Percentiles rank a stretch among this genome's conserved stretches.
These are phyloP conservation scores for Hymenoscyphus fraxineus DNA, from an alignment of 2,329 filamentous ascomycete species.

Conservation along the genomic window DNA sequence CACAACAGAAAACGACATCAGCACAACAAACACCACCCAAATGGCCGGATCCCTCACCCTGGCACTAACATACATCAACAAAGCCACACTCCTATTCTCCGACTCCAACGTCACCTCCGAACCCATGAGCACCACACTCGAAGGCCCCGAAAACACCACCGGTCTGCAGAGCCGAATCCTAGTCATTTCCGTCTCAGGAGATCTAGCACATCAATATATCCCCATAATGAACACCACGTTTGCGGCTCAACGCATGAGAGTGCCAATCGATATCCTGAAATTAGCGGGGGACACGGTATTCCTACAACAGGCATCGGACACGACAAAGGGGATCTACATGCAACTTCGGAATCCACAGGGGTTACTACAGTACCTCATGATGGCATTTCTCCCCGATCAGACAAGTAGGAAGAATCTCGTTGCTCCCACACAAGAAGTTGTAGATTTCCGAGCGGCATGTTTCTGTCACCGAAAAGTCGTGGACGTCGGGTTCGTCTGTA, in stretches of 20 bases:
- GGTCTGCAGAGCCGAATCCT: constrained; percentile 78
- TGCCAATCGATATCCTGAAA: constrained; percentile 90
- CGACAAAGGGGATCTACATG: constrained; percentile 68
- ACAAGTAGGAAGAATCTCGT: constrained; percentile 63
- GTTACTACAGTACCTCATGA: constrained; percentile 89
- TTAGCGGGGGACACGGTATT: constrained; percentile 84
- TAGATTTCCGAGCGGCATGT: constrained; percentile 97
- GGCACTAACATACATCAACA: constrained; percentile 87
- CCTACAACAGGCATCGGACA: constrained; percentile 82
- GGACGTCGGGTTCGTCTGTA: constrained; percentile 92
- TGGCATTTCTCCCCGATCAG: constrained; percentile 78
- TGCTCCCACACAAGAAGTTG: constrained; percentile 74
- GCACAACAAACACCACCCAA: constrained; percentile 71
- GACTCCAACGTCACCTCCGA: constrained; percentile 35
- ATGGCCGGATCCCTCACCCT: constrained; percentile 88
- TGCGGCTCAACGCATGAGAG: constrained; percentile 80
- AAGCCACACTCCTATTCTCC: constrained; percentile 43
- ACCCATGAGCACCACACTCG: constrained; percentile 19
- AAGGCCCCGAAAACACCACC: constrained; percentile 31
- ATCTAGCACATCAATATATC: constrained; percentile 87
- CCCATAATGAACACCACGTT: constrained; percentile 99
- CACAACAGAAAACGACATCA: constrained; percentile 62
- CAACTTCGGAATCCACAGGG: constrained; percentile 60
- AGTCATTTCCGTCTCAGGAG: constrained; percentile 81
- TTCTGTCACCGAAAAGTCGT: constrained; percentile 93